Conservation (phyloP, 2,329 filamentous ascomycete genomes). For the Lachnellula arida region DNA sequence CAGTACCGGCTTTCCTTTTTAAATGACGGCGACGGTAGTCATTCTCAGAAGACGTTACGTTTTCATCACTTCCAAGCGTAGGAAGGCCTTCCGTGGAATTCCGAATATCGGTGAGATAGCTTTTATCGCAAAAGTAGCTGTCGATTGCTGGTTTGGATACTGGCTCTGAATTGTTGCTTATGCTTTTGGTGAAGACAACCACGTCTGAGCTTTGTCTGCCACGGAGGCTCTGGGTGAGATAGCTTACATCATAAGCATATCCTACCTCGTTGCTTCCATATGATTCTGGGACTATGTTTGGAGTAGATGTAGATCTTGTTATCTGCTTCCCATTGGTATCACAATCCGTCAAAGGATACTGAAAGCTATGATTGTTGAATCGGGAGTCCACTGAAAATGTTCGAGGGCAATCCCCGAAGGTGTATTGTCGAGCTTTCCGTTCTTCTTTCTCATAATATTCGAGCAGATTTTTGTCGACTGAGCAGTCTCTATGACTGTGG, state of each 20-base stretch:
- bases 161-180: not conserved
- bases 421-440: not conserved
- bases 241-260: not conserved
- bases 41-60: not conserved
- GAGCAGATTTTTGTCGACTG: slow-evolving; percentile 20
- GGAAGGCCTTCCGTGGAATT: not conserved
- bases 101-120: not conserved
- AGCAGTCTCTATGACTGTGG: slow-evolving; percentile 25
- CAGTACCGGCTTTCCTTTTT: not conserved
- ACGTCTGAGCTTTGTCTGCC: not conserved
- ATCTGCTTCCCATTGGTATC: no score
- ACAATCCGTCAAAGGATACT: not conserved
- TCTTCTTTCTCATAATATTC: slow-evolving; percentile 19
- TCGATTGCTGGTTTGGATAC: not conserved
- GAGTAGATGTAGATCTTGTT: not conserved
- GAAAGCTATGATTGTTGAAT: not conserved
- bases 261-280: not conserved
- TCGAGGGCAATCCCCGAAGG: not conserved
- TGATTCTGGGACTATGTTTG: not conserved
- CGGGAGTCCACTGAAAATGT: not conserved
- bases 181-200: not conserved
- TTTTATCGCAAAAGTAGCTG: not conserved
- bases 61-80: not conserved
- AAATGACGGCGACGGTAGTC: not conserved
- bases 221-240: not conserved